Percentiles rank a stretch among this genome's conserved stretches.
Evolutionary conservation across 2,329 filamentous ascomycete species (phyloP).

Genomic region (Phyllosticta citriasiana): DNA sequence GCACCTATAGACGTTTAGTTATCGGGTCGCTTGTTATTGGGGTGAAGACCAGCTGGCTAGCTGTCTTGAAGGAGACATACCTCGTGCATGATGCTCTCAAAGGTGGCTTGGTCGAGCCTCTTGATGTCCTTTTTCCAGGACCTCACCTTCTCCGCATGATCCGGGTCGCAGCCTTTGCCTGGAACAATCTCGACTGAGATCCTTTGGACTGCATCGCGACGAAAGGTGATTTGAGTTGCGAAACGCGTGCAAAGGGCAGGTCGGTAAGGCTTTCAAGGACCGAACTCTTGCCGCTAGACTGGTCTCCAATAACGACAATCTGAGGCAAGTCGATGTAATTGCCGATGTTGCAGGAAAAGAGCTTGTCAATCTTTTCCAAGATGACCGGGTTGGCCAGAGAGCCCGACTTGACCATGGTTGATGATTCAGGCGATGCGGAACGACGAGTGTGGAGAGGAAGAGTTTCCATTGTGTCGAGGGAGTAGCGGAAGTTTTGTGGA

Average conservation of each 20-base stretch:
- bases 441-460: not conserved
- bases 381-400: conserved; percentile 5
- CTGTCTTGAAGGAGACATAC: not conserved
- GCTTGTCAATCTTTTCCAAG: conserved; percentile 27
- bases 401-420: not conserved
- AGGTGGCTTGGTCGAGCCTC: conserved; percentile 13
- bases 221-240: conserved; percentile 38
- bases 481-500: not conserved
- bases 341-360: conserved; percentile 26
- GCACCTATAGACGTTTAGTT: not conserved
- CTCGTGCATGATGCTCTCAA: conserved; percentile 12
- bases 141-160: conserved; percentile 15
- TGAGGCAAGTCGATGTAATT: conserved; percentile 23
- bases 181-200: conserved; percentile 31
- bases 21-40: not conserved
- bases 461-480: not conserved
- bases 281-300: conserved; percentile 30
- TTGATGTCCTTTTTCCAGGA: conserved; percentile 17
- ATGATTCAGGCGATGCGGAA: not conserved
- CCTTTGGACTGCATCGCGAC: conserved; percentile 15
- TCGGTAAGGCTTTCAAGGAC: conserved; percentile 24
- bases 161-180: conserved; percentile 15
- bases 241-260: conserved; percentile 34
- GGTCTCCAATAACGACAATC: conserved; percentile 24
- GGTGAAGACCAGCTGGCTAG: not conserved